Evolutionary conservation across 148 eudicot species (phyloP).

Genomic region (Spergularia marina): DNA sequence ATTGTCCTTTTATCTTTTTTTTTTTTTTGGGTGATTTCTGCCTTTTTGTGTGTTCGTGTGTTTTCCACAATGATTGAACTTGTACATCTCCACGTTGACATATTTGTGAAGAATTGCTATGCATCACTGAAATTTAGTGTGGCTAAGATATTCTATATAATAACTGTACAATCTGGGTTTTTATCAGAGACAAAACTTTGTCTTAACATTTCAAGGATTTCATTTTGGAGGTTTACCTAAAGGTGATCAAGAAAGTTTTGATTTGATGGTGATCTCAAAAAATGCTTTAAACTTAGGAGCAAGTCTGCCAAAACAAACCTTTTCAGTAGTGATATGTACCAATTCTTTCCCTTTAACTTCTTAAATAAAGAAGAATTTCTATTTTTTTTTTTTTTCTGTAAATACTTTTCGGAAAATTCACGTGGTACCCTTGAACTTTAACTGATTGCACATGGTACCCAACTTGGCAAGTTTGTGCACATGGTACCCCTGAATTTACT

Average conservation of each 20-base stretch:
- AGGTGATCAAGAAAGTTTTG: slow-evolving; percentile 2
- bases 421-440: too few species aligned
- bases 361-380: too few species aligned
- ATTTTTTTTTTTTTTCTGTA: too few species aligned
- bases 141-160: slow-evolving; percentile 18
- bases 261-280: slow-evolving; percentile 14
- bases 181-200: not conserved
- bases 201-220: slow-evolving; percentile 17
- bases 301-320: not conserved
- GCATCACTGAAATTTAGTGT: slow-evolving; percentile 28
- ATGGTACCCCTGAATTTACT: too few species aligned
- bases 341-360: too few species aligned
- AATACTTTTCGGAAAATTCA: too few species aligned
- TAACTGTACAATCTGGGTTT: not conserved
- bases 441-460: too few species aligned
- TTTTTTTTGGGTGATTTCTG: not conserved
- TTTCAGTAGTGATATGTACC: not conserved
- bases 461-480: too few species aligned
- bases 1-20: not conserved
- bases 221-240: slow-evolving; percentile 8
- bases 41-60: slow-evolving; percentile 28
- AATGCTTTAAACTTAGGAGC: not conserved
- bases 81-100: slow-evolving; percentile 33
- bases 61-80: slow-evolving; percentile 33
- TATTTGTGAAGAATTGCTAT: not conserved